Evolutionary conservation across 257 asterid genomes (phyloP).

Genomic region (Capsicum baccatum): DNA sequence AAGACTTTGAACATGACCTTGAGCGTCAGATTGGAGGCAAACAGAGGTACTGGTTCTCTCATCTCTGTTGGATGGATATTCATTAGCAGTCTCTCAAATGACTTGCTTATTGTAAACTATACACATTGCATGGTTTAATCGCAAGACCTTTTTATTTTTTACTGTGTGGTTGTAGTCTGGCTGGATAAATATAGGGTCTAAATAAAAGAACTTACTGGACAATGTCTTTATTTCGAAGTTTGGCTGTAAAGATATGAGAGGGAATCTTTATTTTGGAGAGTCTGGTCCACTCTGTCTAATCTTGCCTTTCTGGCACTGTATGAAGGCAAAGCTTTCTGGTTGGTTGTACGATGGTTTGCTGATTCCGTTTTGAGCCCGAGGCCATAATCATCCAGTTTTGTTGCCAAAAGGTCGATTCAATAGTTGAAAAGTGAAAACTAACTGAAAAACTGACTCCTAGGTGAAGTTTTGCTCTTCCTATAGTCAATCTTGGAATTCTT

Average conservation of each 20-base stretch:
- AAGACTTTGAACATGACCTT: conserved; percentile 39
- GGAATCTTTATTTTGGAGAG: background rate
- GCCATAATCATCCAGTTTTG: background rate
- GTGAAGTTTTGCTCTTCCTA: background rate
- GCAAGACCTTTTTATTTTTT: background rate
- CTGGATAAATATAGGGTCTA: background rate
- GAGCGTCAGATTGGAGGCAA: conserved; percentile 29
- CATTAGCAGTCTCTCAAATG: background rate
- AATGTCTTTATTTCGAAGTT: background rate
- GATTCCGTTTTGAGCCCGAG: background rate
- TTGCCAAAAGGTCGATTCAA: background rate
- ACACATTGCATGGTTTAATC: background rate
- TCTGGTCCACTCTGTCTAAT: background rate
- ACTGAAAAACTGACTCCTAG: background rate
- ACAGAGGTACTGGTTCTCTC: conserved; percentile 30
- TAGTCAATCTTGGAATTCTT: background rate
- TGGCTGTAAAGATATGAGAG: background rate
- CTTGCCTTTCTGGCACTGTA: background rate
- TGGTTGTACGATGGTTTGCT: background rate
- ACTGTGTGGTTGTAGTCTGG: background rate
- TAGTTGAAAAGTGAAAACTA: background rate
- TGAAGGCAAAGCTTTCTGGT: background rate
- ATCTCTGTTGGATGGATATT: background rate
- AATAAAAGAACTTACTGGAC: background rate
- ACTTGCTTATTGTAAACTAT: background rate